Conservation (phyloP, 441 rosid species). For the California macrophylla region DNA sequence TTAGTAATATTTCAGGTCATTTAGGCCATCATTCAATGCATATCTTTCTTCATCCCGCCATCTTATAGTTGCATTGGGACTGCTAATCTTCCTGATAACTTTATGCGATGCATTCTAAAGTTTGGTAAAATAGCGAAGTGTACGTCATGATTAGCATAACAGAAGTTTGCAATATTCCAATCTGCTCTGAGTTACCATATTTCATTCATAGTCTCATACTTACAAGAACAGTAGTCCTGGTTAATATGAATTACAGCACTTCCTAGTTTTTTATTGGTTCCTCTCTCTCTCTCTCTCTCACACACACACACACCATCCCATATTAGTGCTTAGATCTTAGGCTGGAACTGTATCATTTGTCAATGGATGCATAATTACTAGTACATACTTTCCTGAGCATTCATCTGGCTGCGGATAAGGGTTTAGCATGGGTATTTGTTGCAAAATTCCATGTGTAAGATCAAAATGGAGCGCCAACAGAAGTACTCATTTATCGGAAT, state of each 20-base stretch:
- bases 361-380: neutral
- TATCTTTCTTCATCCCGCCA: neutral
- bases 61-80: neutral
- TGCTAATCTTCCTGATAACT: neutral
- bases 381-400: neutral
- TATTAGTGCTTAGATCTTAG: neutral
- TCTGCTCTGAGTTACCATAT: neutral
- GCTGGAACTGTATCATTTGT: neutral
- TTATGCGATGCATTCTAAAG: neutral
- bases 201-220: neutral
- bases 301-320: neutral
- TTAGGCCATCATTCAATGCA: neutral
- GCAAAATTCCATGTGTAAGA: neutral
- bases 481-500: neutral
- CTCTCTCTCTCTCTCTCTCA: neutral
- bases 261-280: neutral
- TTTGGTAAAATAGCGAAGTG: neutral
- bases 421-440: neutral
- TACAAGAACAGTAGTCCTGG: neutral
- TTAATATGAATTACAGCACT: neutral
- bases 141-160: neutral
- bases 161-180: neutral
- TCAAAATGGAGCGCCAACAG: neutral
- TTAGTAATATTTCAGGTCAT: neutral
- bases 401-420: neutral